phyloP scores from a whole-genome alignment of 495 filamentous ascomycete genomes.

The Geoglossum glabrum region DNA sequence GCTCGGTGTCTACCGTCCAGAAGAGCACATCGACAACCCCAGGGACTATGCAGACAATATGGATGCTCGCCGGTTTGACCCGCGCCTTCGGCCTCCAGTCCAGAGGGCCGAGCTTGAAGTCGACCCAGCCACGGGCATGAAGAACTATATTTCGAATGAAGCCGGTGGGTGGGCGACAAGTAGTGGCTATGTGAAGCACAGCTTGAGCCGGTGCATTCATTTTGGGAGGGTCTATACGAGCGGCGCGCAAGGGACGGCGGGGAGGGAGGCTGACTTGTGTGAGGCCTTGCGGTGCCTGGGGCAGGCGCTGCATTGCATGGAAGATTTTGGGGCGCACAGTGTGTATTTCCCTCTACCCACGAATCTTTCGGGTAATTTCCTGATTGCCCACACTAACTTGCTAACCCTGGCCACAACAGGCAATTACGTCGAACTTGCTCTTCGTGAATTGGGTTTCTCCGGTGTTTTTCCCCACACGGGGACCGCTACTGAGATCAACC shows the following conservation, averaged over 20 bases:
- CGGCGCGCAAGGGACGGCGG: constrained; percentile 37
- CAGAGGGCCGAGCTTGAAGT: constrained; percentile 57
- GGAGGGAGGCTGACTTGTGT: constrained; percentile 68
- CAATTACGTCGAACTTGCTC: constrained; percentile 76
- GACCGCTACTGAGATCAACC: constrained; percentile 45
- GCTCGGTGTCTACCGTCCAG: constrained; percentile 78
- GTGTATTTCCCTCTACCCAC: background rate
- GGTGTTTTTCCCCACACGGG: constrained; percentile 79
- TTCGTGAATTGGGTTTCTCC: constrained; percentile 66
- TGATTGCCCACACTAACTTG: background rate
- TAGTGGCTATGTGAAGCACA: constrained; percentile 72
- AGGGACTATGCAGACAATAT: constrained; percentile 77
- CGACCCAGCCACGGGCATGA: constrained; percentile 78
- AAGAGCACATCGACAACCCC: constrained; percentile 88
- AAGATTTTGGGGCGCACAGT: constrained; percentile 85
- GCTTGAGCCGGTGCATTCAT: constrained; percentile 68
- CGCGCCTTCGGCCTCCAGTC: constrained; percentile 62
- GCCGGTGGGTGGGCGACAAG: constrained; percentile 68
- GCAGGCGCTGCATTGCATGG: constrained; percentile 79
- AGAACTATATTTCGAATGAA: constrained; percentile 97
- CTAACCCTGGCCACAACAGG: constrained; percentile 11
- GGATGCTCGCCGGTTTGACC: constrained; percentile 70
- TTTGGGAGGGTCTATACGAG: constrained; percentile 71
- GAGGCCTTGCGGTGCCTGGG: constrained; percentile 80
- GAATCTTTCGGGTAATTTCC: background rate